phyloP scores from a whole-genome alignment of 2,329 filamentous ascomycete species.

The Botrytis medusae region DNA sequence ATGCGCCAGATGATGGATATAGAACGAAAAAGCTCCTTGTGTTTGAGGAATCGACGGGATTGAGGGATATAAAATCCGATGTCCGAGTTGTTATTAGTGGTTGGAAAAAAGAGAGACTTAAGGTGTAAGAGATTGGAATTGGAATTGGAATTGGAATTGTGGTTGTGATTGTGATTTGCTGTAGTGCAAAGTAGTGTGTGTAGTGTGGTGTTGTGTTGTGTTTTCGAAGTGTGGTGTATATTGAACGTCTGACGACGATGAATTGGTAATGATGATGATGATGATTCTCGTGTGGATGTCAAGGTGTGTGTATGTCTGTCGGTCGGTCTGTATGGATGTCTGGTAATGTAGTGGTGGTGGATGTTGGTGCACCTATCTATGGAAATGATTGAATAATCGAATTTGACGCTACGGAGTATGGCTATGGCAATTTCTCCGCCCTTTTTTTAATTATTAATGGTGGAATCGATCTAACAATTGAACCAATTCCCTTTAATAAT shows the following conservation, averaged over 20 bases:
- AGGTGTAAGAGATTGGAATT: not conserved
- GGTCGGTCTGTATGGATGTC: not conserved
- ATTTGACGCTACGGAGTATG: not conserved
- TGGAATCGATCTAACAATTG: not conserved
- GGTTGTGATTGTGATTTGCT: too few species aligned
- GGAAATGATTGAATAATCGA: conserved; percentile 8
- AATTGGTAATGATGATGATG: not conserved
- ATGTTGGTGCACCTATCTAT: conserved; percentile 1
- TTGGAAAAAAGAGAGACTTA: not conserved
- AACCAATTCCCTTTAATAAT: not conserved
- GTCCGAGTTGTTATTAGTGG: not conserved
- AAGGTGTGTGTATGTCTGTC: not conserved
- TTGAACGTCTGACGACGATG: not conserved
- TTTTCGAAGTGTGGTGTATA: not conserved
- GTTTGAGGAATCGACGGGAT: not conserved
- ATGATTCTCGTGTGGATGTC: not conserved
- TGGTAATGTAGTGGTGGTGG: not conserved
- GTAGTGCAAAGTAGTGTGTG: too few species aligned
- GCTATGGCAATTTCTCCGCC: not conserved
- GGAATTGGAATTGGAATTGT: too few species aligned
- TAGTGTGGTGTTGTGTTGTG: not conserved
- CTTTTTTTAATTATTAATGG: not conserved
- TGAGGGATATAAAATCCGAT: not conserved
- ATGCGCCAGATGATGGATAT: not conserved
- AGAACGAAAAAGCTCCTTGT: not conserved